Conservation (phyloP, 2,329 filamentous ascomycete genomes). For the Aureobasidium subglaciale region DNA sequence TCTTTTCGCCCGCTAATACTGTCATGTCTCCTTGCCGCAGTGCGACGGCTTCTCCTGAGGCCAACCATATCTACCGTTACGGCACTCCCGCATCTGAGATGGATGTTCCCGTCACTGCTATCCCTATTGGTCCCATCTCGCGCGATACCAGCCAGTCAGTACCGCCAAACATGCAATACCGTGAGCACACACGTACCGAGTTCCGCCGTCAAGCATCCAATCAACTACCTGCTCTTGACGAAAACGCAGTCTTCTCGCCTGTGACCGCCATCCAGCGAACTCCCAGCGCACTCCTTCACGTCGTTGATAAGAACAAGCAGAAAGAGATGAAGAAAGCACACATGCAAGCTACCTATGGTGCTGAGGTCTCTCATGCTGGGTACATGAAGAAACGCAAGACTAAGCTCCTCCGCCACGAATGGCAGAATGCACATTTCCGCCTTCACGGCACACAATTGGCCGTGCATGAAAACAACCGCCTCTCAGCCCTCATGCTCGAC, state of each 20-base stretch:
- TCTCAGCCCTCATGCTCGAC: slow-evolving; percentile 60
- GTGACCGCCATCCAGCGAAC: slow-evolving; percentile 27
- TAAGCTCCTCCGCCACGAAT: slow-evolving; percentile 82
- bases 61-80: slow-evolving; percentile 59
- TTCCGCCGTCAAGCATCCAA: slow-evolving; percentile 60
- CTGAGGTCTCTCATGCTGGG: slow-evolving; percentile 55
- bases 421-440: slow-evolving; percentile 86
- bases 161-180: slow-evolving; percentile 84
- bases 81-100: slow-evolving; percentile 87
- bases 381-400: slow-evolving; percentile 94
- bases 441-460: slow-evolving; percentile 57
- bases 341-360: slow-evolving; percentile 26
- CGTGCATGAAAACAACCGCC: slow-evolving; percentile 55
- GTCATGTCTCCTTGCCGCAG: slow-evolving; percentile 39
- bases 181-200: slow-evolving; percentile 36
- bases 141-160: slow-evolving; percentile 84
- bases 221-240: slow-evolving; percentile 62
- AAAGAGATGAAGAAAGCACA: slow-evolving; percentile 11
- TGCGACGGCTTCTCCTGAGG: slow-evolving; percentile 40
- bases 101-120: slow-evolving; percentile 74
- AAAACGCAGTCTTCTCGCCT: slow-evolving; percentile 47
- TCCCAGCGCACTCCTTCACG: slow-evolving; percentile 13
- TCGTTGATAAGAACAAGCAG: slow-evolving; percentile 12
- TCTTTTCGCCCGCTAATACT: slow-evolving; percentile 22
- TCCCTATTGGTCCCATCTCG: slow-evolving; percentile 63